Evolutionary conservation across 164 flowering plant genomes (phyloP).

Genomic region (Vitis riparia): DNA sequence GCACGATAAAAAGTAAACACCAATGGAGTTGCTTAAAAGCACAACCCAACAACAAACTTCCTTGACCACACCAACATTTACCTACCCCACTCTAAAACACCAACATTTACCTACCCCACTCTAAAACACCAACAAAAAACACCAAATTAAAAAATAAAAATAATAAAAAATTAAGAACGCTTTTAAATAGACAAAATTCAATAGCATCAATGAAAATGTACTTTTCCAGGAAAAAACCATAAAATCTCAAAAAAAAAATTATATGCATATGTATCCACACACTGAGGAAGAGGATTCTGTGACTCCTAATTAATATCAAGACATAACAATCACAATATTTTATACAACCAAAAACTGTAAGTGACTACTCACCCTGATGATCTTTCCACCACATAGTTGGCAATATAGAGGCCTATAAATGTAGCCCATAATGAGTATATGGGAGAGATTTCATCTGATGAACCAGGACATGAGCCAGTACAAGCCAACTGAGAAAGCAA

Average conservation of each 20-base stretch:
- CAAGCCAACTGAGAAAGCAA: constrained; percentile 56
- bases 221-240: not conserved
- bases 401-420: constrained; percentile 96
- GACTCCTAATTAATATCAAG: not conserved
- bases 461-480: constrained; percentile 68
- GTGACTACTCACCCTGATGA: constrained; percentile 81
- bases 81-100: not conserved
- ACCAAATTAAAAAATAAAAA: not conserved
- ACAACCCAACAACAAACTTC: too few species aligned
- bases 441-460: constrained; percentile 92
- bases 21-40: not conserved
- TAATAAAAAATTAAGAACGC: not conserved
- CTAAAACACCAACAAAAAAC: not conserved
- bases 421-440: constrained; percentile 99
- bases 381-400: constrained; percentile 95
- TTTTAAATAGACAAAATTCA: constrained; percentile 1
- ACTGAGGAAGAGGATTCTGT: not conserved
- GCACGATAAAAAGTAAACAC: not conserved
- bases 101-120: not conserved
- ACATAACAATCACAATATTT: not conserved
- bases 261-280: not conserved
- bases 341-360: not conserved
- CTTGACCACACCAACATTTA: too few species aligned
- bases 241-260: not conserved
- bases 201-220: not conserved